A percentile compares a stretch with the other conserved stretches of the same genome.
These are phyloP conservation scores for Podila minutissima DNA, from an alignment of 192 early-diverging fungal genomes.

Conservation along the genomic window DNA sequence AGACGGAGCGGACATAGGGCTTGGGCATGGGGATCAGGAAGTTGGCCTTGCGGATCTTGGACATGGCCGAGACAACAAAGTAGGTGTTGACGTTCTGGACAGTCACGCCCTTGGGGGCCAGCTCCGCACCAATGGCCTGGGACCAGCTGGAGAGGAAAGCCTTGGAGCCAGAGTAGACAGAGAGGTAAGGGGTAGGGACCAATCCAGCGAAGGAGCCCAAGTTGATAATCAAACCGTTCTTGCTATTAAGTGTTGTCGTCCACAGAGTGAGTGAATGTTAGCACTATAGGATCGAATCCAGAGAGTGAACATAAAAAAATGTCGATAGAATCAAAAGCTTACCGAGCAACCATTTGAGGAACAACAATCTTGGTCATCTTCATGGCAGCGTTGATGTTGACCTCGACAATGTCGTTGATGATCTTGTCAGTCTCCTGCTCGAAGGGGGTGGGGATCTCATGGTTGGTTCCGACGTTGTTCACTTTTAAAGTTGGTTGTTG, in stretches of 20 bases:
- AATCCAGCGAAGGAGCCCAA: constrained; percentile 90
- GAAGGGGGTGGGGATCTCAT: constrained; percentile 91
- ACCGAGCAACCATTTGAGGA: constrained; percentile 80
- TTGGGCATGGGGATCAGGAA: constrained; percentile 83
- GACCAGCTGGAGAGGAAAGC: constrained; percentile 92
- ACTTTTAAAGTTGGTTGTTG: constrained; percentile 57
- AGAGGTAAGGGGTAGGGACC: constrained; percentile 84
- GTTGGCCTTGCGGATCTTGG: constrained; percentile 87
- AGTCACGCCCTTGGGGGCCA: constrained; percentile 71
- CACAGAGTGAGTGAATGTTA: neutral
- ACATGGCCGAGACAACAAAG: constrained; percentile 96
- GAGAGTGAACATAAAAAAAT: neutral
- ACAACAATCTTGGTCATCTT: constrained; percentile 82
- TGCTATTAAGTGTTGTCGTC: constrained; percentile 44
- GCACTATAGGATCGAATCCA: constrained; percentile 1
- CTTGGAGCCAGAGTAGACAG: constrained; percentile 94
- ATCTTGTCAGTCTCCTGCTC: constrained; percentile 74
- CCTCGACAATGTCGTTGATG: constrained; percentile 80
- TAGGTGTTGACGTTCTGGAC: constrained; percentile 96
- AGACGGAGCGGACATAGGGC: constrained; percentile 77
- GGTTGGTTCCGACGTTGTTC: constrained; percentile 96
- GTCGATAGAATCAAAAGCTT: constrained; percentile 5
- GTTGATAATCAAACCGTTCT: constrained; percentile 90
- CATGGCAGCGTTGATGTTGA: constrained; percentile 89
- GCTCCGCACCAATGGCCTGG: constrained; percentile 87